These are phyloP conservation scores for Talaromyces sp. DNA, from an alignment of 2,329 filamentous ascomycete genomes.

Conservation along the genomic window DNA sequence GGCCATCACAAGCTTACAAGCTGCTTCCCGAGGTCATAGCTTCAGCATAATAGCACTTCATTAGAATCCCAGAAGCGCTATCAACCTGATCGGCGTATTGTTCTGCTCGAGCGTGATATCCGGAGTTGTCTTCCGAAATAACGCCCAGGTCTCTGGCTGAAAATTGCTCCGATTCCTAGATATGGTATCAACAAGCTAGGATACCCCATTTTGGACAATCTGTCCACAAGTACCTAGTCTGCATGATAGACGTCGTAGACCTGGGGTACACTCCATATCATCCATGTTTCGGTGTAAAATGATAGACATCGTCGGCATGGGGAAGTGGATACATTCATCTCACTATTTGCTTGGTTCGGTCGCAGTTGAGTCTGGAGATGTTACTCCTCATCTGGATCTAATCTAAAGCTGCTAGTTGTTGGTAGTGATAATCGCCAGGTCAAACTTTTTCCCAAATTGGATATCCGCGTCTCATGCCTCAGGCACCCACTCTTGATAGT, in stretches of 20 bases:
- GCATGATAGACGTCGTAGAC: neutral
- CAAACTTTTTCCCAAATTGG: neutral
- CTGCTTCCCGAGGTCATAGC: neutral
- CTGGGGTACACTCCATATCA: neutral
- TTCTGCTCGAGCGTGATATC: neutral
- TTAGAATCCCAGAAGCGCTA: neutral
- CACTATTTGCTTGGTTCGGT: neutral
- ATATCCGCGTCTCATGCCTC: neutral
- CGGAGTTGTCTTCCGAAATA: neutral
- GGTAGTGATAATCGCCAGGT: neutral
- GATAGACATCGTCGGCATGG: neutral
- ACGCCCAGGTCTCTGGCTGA: neutral
- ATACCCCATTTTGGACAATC: neutral
- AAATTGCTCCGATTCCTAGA: too few relatives aligned
- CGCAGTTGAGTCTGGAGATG: neutral
- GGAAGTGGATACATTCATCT: neutral
- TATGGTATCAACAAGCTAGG: neutral
- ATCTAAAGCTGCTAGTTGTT: too few relatives aligned
- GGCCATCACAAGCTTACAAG: neutral
- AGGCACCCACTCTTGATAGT: neutral
- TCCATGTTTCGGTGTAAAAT: neutral
- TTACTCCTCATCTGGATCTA: neutral
- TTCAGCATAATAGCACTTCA: neutral
- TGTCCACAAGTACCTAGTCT: neutral
- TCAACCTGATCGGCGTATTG: neutral